Evolutionary conservation across 2,329 filamentous ascomycete genomes (phyloP), one percentile per base, ranked within the genome.

Genomic region (Clarireedia homoeocarpa): DNA sequence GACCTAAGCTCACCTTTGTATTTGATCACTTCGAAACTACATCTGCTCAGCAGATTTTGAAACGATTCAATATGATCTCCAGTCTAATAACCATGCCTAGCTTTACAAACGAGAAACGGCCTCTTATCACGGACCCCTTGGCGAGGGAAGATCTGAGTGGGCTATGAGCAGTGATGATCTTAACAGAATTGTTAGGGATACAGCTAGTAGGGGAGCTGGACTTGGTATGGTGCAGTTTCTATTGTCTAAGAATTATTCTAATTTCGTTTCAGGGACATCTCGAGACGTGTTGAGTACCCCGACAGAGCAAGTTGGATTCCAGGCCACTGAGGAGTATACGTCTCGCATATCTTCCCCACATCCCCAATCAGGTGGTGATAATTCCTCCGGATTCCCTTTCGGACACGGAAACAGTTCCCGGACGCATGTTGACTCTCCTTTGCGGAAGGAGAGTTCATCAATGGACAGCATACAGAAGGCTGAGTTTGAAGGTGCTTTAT

Each of bases 131-230:
- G 57, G 57, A 26, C 57, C 54, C 34, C 49, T 53, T 52, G 77
- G 78, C 55, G 79, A 78, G 50, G 80, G 79, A 30, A 76, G 62
- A 53, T 62, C 83, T 50, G 88, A 94, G 68, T 95, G 87, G 74
- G 89, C 90, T 55, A 81, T 95, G 83, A 94, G 88, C 72, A 91
- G 88, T 65, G 88, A 90, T 44, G 89, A 96, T 67, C 74, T 97
- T 63, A 95, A 96, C 73, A 91, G 88, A 73, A 85, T 97, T 63
- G 91, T 97, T 56, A 82, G 85, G 61, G 81, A 88, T 44, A 90
- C 86, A 39, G 72, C 77, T 54, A 78, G 72, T 63, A 78, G 75
- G 63, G 77, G 78, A 54, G 71, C 71, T 65, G 76, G 75, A 64
- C 70, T 77, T 65, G 77, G 77, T 79, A 77, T 74, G 73, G 58